Base-by-base conservation (phyloP, 2,329 filamentous ascomycete genomes). In the Colletotrichum cereale region DNA sequence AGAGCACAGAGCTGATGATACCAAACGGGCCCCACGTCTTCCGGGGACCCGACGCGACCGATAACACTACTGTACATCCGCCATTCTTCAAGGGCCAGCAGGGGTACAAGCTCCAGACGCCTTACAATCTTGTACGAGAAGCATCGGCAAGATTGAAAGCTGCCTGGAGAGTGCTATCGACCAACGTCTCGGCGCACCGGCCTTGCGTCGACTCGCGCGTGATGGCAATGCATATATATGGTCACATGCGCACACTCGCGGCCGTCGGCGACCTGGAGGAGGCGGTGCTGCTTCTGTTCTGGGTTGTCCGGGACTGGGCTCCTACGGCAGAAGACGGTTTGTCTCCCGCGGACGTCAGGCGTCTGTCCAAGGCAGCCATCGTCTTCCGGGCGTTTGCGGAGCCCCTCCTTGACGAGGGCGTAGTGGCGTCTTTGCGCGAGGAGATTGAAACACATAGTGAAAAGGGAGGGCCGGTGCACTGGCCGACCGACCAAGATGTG, bases 221-320 rank as follows among this genome's bases (percentile, higher is more conserved):
- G 82, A 16, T 81, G 90, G 14, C 78, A 79, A 12, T 85, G 86
- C 8, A 80, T 80, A 26, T 79, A 85, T 47, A 77, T 75, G 82
- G 84, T 2, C 92, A 93, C 77, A 85, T 94, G 78, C 86, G 90
- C 57, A 85, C 88, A 1, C 82, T 94, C 29, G 91, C 88, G 1
- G 85, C 87, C 63, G 79, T 90, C n/a, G 86, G 86, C 44, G 89
- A 93, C 74, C 84, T 84, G 60, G 81, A 86, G 2, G 89, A 87
- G 61, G 88, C 94, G 77, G 84, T 87, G 6, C 82, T 81, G 5
- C 80, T 91, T 6, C 80, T 91, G 18, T 79, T 81, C 38, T 95
- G 91, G 90, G 87, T 92, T 74, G 79, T 87, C 0, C 74, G 79
- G 31, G 80, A 89, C 74, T 86, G 86, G 80, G 77, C 78, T 7